Percentiles rank a stretch among this genome's conserved stretches.
Conservation (phyloP, 2,329 filamentous ascomycete genomes). For the Claviceps cyperi region DNA sequence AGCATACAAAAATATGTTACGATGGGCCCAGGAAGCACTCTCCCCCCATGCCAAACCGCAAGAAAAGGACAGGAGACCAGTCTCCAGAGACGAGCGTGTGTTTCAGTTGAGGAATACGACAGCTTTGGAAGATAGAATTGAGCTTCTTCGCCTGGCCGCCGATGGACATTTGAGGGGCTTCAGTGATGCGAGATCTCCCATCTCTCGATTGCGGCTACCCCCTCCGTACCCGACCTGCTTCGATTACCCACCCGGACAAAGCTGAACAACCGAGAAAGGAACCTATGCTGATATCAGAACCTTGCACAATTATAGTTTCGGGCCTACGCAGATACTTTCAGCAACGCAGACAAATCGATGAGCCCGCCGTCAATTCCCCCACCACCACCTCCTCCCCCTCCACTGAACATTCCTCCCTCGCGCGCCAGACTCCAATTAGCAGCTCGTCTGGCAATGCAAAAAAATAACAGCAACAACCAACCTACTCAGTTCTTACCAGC, state of each 20-base stretch:
- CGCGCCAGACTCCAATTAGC: slow-evolving; percentile 81
- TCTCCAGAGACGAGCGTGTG: not conserved
- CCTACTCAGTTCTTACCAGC: slow-evolving; percentile 31
- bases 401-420: slow-evolving; percentile 73
- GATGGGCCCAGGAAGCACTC: not conserved
- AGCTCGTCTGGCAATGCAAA: slow-evolving; percentile 65
- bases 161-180: not conserved
- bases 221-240: slow-evolving; percentile 7
- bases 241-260: slow-evolving; percentile 1
- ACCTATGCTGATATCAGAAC: slow-evolving; percentile 1
- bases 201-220: not conserved
- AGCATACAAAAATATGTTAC: slow-evolving; percentile 2
- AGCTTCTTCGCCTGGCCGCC: not conserved
- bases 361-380: slow-evolving; percentile 44
- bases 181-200: slow-evolving; percentile 1
- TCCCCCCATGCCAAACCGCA: not conserved
- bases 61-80: not conserved
- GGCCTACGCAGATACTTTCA: slow-evolving; percentile 41
- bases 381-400: slow-evolving; percentile 54
- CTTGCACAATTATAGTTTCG: slow-evolving; percentile 32
- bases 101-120: not conserved
- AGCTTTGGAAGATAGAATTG: not conserved
- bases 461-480: slow-evolving; percentile 38
- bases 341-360: slow-evolving; percentile 30
- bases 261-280: slow-evolving; percentile 10